Conservation (phyloP, 345 rosid species). For the Eucalyptus curtisii region DNA sequence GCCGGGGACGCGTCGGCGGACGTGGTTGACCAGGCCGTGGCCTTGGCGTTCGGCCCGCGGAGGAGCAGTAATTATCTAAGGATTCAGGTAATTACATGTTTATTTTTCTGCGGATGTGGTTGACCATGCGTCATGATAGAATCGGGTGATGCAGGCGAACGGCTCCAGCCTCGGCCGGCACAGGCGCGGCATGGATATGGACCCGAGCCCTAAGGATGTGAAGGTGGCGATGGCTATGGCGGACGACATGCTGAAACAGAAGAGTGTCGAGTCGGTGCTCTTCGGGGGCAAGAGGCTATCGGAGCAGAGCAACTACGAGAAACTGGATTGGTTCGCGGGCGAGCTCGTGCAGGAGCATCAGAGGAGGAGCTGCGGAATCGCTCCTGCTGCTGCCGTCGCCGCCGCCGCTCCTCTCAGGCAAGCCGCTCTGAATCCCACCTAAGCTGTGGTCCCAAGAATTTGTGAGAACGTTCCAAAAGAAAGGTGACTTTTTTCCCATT, state of each 20-base stretch:
- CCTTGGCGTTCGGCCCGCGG: slow-evolving; percentile 77
- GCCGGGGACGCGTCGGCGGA: slow-evolving; percentile 78
- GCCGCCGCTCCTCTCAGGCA: slow-evolving; percentile 49
- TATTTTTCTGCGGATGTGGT: no score
- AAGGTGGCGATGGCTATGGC: slow-evolving; percentile 55
- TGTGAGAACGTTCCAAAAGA: not conserved
- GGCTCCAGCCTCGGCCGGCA: slow-evolving; percentile 59
- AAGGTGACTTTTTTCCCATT: not conserved
- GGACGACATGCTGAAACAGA: slow-evolving; percentile 91
- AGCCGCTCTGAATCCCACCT: slow-evolving; percentile 2
- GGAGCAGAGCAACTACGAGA: slow-evolving; percentile 69
- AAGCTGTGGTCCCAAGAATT: not conserved
- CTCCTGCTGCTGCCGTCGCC: slow-evolving; percentile 51
- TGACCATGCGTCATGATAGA: not conserved
- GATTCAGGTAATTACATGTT: slow-evolving; percentile 1
- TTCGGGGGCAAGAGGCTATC: slow-evolving; percentile 80
- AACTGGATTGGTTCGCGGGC: slow-evolving; percentile 83
- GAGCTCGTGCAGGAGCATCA: slow-evolving; percentile 90
- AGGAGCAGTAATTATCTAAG: slow-evolving; percentile 58
- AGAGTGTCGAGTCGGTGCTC: slow-evolving; percentile 87
- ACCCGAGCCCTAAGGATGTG: slow-evolving; percentile 55
- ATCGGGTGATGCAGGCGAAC: slow-evolving; percentile 38
- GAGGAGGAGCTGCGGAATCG: slow-evolving; percentile 68
- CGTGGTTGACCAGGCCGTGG: slow-evolving; percentile 87
- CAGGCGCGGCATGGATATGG: slow-evolving; percentile 46